Evolutionary conservation across 1,139 yeast species (phyloP).

Genomic region (Lipomyces yarrowii): DNA sequence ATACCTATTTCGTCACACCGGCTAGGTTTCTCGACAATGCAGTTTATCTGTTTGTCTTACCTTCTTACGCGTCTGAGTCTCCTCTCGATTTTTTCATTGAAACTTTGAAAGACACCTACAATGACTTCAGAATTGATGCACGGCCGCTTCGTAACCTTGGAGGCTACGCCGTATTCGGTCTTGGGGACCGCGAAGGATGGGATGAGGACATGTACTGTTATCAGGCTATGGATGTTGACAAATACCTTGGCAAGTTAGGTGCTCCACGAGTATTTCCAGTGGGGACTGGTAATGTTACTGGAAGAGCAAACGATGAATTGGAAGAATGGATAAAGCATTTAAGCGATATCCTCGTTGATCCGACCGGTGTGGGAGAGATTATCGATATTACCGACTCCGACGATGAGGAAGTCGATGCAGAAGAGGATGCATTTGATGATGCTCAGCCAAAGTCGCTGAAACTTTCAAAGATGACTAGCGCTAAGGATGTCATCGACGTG

Average conservation of each 20-base stretch:
- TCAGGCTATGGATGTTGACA: conserved; percentile 77
- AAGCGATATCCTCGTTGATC: conserved; percentile 60
- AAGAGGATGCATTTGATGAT: conserved; percentile 35
- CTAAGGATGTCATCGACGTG: conserved; percentile 62
- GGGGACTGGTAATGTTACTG: conserved; percentile 83
- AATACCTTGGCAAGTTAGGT: conserved; percentile 78
- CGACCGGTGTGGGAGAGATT: conserved; percentile 51
- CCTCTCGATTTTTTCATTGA: conserved; percentile 88
- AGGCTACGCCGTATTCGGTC: conserved; percentile 84
- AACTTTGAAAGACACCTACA: conserved; percentile 74
- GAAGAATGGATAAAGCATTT: conserved; percentile 69
- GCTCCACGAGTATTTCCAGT: conserved; percentile 81
- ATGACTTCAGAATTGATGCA: conserved; percentile 84
- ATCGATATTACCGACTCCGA: conserved; percentile 52
- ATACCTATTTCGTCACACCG: conserved; percentile 73
- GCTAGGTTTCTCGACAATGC: conserved; percentile 50
- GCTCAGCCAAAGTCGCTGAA: conserved; percentile 10
- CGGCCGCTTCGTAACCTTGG: conserved; percentile 65
- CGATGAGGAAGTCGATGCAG: conserved; percentile 44
- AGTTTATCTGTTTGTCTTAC: conserved; percentile 75
- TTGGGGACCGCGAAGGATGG: conserved; percentile 90
- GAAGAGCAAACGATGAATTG: conserved; percentile 62
- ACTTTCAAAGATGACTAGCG: conserved; percentile 34
- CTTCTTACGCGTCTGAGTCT: conserved; percentile 90
- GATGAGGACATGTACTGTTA: conserved; percentile 76